phyloP scores from a whole-genome alignment of 2,329 filamentous ascomycete species.

The Curvularia sp. region DNA sequence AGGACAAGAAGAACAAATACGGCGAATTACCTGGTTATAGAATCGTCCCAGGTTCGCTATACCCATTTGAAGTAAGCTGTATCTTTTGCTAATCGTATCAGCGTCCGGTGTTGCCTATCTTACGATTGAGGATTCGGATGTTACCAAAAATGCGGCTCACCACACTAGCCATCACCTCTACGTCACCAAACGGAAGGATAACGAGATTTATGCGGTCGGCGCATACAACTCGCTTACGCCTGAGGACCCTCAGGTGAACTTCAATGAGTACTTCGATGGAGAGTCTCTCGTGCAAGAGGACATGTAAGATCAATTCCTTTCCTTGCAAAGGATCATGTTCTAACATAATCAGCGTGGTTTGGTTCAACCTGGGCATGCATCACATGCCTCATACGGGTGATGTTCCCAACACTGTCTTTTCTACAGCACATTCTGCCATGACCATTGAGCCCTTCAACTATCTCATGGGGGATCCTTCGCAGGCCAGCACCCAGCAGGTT shows the following conservation, averaged over 20 bases:
- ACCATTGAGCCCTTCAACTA: neutral
- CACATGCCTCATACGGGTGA: neutral
- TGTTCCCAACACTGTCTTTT: neutral
- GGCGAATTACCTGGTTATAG: constrained; percentile 1
- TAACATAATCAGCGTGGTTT: neutral
- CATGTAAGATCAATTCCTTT: neutral
- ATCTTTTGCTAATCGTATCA: neutral
- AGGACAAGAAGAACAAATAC: neutral
- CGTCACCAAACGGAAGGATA: neutral
- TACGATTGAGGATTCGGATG: neutral
- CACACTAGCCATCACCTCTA: constrained; percentile 3
- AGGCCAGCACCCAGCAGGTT: constrained; percentile 1
- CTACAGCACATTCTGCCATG: neutral
- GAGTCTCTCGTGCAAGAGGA: constrained; percentile 1
- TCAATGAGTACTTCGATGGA: neutral
- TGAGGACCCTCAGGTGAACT: constrained; percentile 2
- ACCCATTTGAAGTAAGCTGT: neutral
- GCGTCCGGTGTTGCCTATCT: constrained; percentile 2
- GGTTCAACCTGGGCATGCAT: neutral
- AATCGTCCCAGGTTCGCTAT: neutral
- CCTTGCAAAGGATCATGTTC: neutral
- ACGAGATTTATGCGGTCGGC: neutral
- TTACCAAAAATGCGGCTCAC: neutral
- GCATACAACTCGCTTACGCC: constrained; percentile 3
- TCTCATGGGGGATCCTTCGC: neutral